Base-by-base conservation (phyloP, 164 flowering plant species). In the Pachysandra terminalis region DNA sequence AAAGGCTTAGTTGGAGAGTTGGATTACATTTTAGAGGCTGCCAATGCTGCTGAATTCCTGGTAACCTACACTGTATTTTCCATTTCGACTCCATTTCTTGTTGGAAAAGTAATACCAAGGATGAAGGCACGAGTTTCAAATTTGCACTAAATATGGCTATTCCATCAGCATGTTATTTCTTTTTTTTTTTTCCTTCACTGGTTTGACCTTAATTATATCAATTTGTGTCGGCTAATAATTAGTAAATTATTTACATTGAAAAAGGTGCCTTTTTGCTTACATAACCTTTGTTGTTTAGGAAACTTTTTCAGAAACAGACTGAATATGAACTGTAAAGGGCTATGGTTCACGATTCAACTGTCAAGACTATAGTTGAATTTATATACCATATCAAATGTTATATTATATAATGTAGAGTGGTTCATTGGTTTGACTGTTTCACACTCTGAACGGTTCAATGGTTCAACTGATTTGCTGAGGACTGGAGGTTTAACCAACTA, bases 1-100 rank as follows among this genome's bases (percentile, higher is more conserved):
- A 95, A 78, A 81, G 99, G 99, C 52, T 85, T 95, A 56, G 82
- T 87, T 63, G 99, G 97, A 63, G 99, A 95, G 76, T 79, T 95
- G 73, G 95, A 95, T 76, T 95, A 92, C 76, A 87, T 71, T 61
- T 73, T 87, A 71, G 99, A 95, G 85, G 99, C 97, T 77, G 81
- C 83, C 63, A 92, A 92, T 86, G 98, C 98, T 55, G 68, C 75
- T 37, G 77, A 82, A 53, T 95, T 92, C 74, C 68, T 59, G 97
- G 99, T 95, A 89, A 37, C 17, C 40, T 23, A 24, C 63, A 12
- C 19, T 57, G 57, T 64, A 37, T 19, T 37, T 15, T 45, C 51
- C 51, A 45, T 45, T 45, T 12, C 14, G 6, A 45, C 17, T 12
- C 17, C 51, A 26, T 25, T 56, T 56, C 58, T 21, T 32, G 19